Conservation (phyloP, 306 rosid genomes). For the Prunus mira region DNA sequence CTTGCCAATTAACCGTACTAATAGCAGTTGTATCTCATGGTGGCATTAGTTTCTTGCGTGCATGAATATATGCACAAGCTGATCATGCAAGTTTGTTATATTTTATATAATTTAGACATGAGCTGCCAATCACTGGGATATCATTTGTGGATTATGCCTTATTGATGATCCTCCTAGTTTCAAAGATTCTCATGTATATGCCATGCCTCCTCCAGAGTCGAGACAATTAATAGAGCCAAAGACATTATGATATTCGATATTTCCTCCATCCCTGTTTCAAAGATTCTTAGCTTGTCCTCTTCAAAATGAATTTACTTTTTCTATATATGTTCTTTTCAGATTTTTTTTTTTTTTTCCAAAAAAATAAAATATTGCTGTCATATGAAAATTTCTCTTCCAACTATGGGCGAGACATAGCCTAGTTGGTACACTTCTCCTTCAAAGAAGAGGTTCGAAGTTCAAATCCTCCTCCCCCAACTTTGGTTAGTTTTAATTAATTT, state of each 20-base stretch:
- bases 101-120: background rate
- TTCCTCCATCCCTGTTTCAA: background rate
- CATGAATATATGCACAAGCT: background rate
- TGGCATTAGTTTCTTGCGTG: background rate
- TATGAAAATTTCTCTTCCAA: background rate
- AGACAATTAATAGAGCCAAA: background rate
- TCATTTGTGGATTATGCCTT: background rate
- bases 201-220: background rate
- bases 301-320: background rate
- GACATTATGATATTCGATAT: background rate
- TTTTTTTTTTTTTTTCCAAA: no score
- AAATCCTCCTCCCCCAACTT: background rate
- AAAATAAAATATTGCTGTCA: background rate
- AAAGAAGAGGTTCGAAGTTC: background rate
- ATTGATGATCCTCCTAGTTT: background rate
- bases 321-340: background rate
- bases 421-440: background rate
- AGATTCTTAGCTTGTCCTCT: background rate
- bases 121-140: background rate
- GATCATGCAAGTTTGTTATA: background rate
- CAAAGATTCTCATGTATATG: background rate
- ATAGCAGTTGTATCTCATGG: background rate
- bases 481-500: background rate
- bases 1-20: background rate
- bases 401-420: background rate